Percentiles rank a stretch among this genome's conserved stretches.
phyloP scores from a whole-genome alignment of 1,284 basidiomycete genomes.

The Polyporus tsugae region DNA sequence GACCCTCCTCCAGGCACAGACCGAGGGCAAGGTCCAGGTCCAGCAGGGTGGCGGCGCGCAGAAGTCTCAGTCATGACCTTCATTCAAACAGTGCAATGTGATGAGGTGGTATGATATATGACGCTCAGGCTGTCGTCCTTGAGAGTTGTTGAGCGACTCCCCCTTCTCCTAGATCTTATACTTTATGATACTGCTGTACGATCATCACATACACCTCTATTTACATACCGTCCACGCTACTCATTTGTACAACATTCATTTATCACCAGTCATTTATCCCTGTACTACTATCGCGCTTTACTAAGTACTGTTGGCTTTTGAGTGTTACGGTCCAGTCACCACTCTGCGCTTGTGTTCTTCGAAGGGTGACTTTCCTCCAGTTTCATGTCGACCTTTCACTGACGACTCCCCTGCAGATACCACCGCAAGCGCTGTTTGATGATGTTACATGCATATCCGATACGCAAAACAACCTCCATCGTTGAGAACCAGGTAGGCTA shows the following conservation, averaged over 20 bases:
- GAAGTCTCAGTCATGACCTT: conserved; percentile 16
- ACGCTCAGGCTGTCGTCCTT: not conserved
- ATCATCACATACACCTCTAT: not conserved
- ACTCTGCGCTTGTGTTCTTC: not conserved
- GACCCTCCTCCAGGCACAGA: conserved; percentile 47
- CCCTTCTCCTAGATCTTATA: not conserved
- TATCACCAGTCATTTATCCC: conserved; percentile 18
- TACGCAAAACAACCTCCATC: too few species aligned
- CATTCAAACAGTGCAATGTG: not conserved
- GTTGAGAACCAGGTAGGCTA: too few species aligned
- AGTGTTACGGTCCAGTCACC: not conserved
- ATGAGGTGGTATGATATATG: conserved; percentile 14
- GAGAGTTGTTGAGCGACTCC: conserved; percentile 15
- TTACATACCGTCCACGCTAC: not conserved
- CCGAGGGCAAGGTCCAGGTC: conserved; percentile 34
- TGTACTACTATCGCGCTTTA: conserved; percentile 7
- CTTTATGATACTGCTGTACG: not conserved
- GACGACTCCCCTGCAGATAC: not conserved
- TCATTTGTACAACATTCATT: conserved; percentile 26
- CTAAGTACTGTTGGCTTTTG: too few species aligned
- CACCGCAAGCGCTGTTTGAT: not conserved
- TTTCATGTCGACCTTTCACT: not conserved
- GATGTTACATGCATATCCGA: not conserved
- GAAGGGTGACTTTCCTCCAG: too few species aligned
- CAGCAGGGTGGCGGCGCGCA: conserved; percentile 18